Evolutionary conservation across 768 basidiomycete species (phyloP), one percentile per base, ranked within the genome.

Genomic region (Agrocybe praecox): DNA sequence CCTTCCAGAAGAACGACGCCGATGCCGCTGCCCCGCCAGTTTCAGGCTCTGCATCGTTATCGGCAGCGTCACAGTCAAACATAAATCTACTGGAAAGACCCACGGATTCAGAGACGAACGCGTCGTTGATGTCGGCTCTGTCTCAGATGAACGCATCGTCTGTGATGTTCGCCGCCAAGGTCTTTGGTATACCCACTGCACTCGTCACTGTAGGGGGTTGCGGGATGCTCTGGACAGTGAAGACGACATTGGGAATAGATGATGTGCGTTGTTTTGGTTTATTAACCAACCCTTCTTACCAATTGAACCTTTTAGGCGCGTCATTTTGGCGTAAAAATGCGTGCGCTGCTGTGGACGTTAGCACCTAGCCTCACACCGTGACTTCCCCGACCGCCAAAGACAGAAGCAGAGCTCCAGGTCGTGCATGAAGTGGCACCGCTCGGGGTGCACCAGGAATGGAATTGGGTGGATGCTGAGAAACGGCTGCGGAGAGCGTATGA

Each of bases 161-260:
- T 0, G 80, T 80, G 0, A 54, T 88, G 2, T 79, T 85, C 60
- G 80, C 82, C 1, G 72, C 81, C 5, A 88, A 87, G 61, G 89
- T 89, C 0, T 84, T 92, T 36, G 74, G 79, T 2, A 77, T 89
- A 42, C 87, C 89, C 4, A 90, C 89, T 0, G 64, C 80, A 10
- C 63, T 88, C 32, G 88, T 90, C 22, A 62, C 77, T 0, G 68
- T 77, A 2, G 74, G 80, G 22, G 87, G 81, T 0, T 67, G 74
- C 6, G 72, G 67, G 0, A 67, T 81, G 5, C 70, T 83, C 2
- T 78, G 74, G 62, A 78, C 80, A 1, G 75, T 89, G 24, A 81
- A 84, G 68, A 67, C 71, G 12, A 72, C 74, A 45, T 67, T 89
- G 51, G 84, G 82, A 29, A 81, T 88, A 1, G 65, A 77, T 61